Conservation (phyloP, 2,329 filamentous ascomycete genomes). For the Trichoderma polysporum region DNA sequence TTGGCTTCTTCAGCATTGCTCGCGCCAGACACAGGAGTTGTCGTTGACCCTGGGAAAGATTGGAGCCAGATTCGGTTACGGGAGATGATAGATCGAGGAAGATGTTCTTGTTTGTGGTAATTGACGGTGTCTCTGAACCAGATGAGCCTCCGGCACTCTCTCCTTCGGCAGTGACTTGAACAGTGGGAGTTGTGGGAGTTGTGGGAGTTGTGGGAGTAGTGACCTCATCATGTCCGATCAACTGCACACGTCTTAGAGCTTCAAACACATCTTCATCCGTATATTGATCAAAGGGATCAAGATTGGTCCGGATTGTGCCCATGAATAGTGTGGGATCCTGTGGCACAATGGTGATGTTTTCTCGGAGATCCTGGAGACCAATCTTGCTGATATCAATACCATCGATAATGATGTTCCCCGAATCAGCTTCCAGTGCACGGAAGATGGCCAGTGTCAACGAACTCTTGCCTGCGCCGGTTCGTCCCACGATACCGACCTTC, state of each 20-base stretch:
- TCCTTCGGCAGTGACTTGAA: slow-evolving; percentile 19
- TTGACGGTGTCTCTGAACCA: slow-evolving; percentile 29
- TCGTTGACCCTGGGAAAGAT: slow-evolving; percentile 92
- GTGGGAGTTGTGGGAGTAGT: slow-evolving; percentile 32
- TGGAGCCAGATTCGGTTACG: slow-evolving; percentile 87
- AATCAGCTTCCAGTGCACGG: slow-evolving; percentile 86
- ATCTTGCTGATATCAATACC: slow-evolving; percentile 87
- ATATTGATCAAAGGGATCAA: slow-evolving; percentile 88
- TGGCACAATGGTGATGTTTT: slow-evolving; percentile 94
- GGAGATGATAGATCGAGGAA: slow-evolving; percentile 83
- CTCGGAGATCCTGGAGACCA: slow-evolving; percentile 87
- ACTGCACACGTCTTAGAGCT: slow-evolving; percentile 81
- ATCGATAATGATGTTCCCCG: slow-evolving; percentile 86
- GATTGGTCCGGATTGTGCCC: slow-evolving; percentile 85
- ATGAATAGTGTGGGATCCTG: slow-evolving; percentile 95
- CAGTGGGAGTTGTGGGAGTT: slow-evolving; percentile 29
- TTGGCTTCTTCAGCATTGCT: slow-evolving; percentile 85
- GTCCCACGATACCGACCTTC: slow-evolving; percentile 93
- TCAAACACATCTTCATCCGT: slow-evolving; percentile 89
- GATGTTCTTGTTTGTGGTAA: slow-evolving; percentile 84
- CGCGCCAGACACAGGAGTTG: slow-evolving; percentile 92
- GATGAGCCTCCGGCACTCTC: slow-evolving; percentile 14
- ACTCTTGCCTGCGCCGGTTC: slow-evolving; percentile 95
- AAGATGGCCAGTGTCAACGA: slow-evolving; percentile 91
- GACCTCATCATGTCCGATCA: slow-evolving; percentile 65